Conservation (phyloP, 176 grass and related monocot species). For the bread wheat (Triticum aestivum) region IWGSC_CS_RefSeq_v2.1 NC_057804.1:196069911-196070410, state of each 20-base stretch:
- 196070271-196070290: conserved; percentile 74
- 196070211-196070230: conserved; percentile 59
- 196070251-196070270: conserved; percentile 57
- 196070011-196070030: not conserved
- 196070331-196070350: conserved; percentile 14
- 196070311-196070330: not conserved
- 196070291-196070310: conserved; percentile 57
- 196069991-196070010: conserved; percentile 35
- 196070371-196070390: not conserved
- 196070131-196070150: conserved; percentile 58
- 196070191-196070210: conserved; percentile 64
- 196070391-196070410: not conserved
- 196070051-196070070: conserved; percentile 25
- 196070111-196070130: conserved; percentile 55
- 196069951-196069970: conserved; percentile 78
- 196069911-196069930: conserved; percentile 51
- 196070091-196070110: conserved; percentile 70
- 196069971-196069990: conserved; percentile 82
- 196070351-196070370: conserved; percentile 6
- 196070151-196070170: conserved; percentile 82
- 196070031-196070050: conserved; percentile 29
- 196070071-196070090: conserved; percentile 65
- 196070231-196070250: conserved; percentile 53
- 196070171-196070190: conserved; percentile 77
- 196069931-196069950: conserved; percentile 70